Evolutionary conservation across 2,329 filamentous ascomycete genomes (phyloP).

Genomic region (Pseudogymnoascus sp.): DNA sequence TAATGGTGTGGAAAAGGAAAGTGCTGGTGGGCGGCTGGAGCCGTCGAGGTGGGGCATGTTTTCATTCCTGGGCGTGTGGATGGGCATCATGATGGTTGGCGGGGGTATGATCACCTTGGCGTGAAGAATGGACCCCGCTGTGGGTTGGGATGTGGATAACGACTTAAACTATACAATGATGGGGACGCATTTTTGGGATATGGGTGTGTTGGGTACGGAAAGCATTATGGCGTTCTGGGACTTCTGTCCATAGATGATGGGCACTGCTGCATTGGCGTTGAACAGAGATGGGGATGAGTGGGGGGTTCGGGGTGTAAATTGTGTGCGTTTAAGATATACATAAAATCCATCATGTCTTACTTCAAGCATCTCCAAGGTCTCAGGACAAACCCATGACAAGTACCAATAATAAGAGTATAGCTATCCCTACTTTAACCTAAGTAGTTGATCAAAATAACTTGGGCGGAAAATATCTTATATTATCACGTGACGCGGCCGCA

Average conservation of each 20-base stretch:
- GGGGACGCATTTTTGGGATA: background rate
- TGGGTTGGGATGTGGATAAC: constrained; percentile 19
- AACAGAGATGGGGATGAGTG: background rate
- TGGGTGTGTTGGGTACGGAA: background rate
- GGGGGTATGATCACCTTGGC: constrained; percentile 31
- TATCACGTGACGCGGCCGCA: constrained; percentile 2
- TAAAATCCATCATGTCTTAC: background rate
- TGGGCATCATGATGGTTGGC: constrained; percentile 31
- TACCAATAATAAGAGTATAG: background rate
- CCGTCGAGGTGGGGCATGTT: background rate
- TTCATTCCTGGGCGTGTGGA: constrained; percentile 27
- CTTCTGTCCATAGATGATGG: background rate
- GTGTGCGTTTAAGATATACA: background rate
- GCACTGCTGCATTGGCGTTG: background rate
- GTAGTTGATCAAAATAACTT: background rate
- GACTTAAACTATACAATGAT: background rate
- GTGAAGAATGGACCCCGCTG: constrained; percentile 2
- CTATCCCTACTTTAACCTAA: too few species aligned
- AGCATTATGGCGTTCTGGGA: constrained; percentile 1
- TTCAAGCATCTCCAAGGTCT: background rate
- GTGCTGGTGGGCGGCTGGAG: background rate
- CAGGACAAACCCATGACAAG: background rate
- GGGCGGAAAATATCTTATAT: background rate
- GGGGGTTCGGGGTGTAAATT: background rate
- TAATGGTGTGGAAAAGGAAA: background rate